Evolutionary conservation across 2,329 filamentous ascomycete genomes (phyloP), one percentile per base, ranked within the genome.

Genomic region (Curvularia hawaiiensis): DNA sequence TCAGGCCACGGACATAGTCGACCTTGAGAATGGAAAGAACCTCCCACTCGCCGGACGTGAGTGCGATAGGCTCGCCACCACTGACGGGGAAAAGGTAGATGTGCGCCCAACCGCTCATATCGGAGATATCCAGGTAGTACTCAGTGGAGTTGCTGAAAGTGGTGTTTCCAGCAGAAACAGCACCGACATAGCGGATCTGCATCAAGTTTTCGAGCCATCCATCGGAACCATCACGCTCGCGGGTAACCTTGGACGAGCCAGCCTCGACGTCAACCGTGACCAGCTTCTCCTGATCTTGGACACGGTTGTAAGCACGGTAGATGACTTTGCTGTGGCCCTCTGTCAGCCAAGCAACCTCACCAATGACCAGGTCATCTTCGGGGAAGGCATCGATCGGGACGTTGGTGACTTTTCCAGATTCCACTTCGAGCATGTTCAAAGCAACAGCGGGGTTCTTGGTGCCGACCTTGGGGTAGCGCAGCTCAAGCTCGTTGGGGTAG

Each of bases 401-500:
- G 0, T 78, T 66, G 1, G 76, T 76, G 45, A 78, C 75, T 41
- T 82, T 74, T 6, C 79, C 76, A 2, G 79, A 78, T 3, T 77
- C 77, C 12, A 89, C 71, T 20, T 84, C 77, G 3, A 90, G 75
- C 0, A 90, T 69, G 52, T 84, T 84, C 60, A 90, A 80, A 16
- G 81, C 77, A 0, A 88, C 87, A 0, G 84, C 88, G 0, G 88
- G 88, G 66, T 90, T 90, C 59, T 81, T 88, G 47, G 83, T 83
- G 46, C 87, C 87, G 11, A 89, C 87, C 73, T 90, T 90, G 43
- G 88, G 88, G 62, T 90, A 90, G 12, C 87, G 80, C 47, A 90
- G 73, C 24, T 88, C 82, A 2, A 90, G 76, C 62, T 89, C 84
- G 0, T 79, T 73, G 1, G 88, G 87, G 66, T 90, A 90, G 0